phyloP scores from a whole-genome alignment of 2,329 filamentous ascomycete genomes.

The Delphinella strobiligena region DNA sequence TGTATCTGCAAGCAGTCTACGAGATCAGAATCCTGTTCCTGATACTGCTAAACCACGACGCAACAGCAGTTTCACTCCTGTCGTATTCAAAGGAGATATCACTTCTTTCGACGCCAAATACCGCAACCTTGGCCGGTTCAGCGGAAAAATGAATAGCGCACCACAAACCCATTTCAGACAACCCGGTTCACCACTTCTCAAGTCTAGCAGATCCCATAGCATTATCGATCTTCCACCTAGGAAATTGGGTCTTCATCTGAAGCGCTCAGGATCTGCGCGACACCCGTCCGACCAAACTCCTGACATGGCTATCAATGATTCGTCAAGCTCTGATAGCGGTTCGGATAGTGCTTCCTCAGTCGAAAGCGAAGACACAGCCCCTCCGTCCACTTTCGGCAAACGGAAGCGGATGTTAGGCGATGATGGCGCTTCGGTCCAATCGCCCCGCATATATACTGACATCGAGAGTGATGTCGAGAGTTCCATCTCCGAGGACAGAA shows the following conservation, averaged over 20 bases:
- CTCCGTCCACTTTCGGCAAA: not conserved
- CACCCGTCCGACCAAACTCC: not conserved
- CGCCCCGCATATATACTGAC: conserved; percentile 8
- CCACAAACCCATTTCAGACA: not conserved
- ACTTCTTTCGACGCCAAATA: conserved; percentile 42
- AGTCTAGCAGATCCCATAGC: conserved; percentile 2
- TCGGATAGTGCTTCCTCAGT: not conserved
- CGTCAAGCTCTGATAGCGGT: not conserved
- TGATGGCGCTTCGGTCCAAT: not conserved
- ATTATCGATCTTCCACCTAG: conserved; percentile 5
- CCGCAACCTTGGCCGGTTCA: conserved; percentile 33
- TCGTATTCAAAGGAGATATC: conserved; percentile 39
- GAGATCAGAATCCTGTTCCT: not conserved
- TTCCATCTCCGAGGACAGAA: not conserved
- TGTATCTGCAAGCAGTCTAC: conserved; percentile 15
- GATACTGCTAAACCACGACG: conserved; percentile 10
- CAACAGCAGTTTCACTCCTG: conserved; percentile 38
- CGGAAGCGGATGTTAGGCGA: conserved; percentile 1
- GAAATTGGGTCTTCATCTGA: too few species aligned
- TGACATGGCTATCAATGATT: not conserved
- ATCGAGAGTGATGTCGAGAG: conserved; percentile 5
- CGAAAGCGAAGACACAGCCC: not conserved
- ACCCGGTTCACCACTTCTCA: too few species aligned
- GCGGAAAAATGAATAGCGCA: conserved; percentile 10
- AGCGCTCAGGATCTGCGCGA: too few species aligned